Percentiles rank a stretch among this genome's conserved stretches.
phyloP scores from a whole-genome alignment of 176 grass and related monocot species.

The Urochloa ruziziensis region DNA sequence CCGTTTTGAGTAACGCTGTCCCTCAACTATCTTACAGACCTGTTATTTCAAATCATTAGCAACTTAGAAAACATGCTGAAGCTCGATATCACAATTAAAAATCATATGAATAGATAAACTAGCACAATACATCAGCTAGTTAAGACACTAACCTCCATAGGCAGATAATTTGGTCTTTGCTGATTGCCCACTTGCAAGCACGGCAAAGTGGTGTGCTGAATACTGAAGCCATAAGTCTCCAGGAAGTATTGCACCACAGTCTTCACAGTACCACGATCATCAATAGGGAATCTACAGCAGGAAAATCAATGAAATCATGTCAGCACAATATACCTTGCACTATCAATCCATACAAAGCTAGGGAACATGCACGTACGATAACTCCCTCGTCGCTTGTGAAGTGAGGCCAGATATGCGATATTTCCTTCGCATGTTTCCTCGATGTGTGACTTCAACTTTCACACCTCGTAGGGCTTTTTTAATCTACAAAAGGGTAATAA shows the following conservation, averaged over 20 bases:
- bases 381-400: conserved; percentile 83
- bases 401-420: conserved; percentile 92
- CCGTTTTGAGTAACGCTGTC: conserved; percentile 86
- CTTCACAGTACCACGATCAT: conserved; percentile 85
- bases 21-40: conserved; percentile 95
- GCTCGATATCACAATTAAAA: conserved; percentile 1
- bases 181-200: conserved; percentile 97
- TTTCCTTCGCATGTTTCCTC: conserved; percentile 94
- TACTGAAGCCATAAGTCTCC: conserved; percentile 89
- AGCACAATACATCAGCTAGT: not conserved
- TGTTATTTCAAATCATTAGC: conserved; percentile 39
- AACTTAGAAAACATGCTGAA: conserved; percentile 6
- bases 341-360: conserved; percentile 1
- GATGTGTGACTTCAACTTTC: conserved; percentile 86
- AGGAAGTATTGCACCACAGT: conserved; percentile 91
- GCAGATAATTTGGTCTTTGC: conserved; percentile 91
- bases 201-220: conserved; percentile 82
- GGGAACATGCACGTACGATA: conserved; percentile 55
- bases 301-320: conserved; percentile 20
- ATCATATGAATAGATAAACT: not conserved
- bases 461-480: conserved; percentile 87
- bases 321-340: not conserved
- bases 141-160: conserved; percentile 69
- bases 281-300: conserved; percentile 73
- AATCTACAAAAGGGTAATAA: conserved; percentile 42